Conservation (phyloP, 352 stramenopile species). For the Phytophthora europaea region DNA sequence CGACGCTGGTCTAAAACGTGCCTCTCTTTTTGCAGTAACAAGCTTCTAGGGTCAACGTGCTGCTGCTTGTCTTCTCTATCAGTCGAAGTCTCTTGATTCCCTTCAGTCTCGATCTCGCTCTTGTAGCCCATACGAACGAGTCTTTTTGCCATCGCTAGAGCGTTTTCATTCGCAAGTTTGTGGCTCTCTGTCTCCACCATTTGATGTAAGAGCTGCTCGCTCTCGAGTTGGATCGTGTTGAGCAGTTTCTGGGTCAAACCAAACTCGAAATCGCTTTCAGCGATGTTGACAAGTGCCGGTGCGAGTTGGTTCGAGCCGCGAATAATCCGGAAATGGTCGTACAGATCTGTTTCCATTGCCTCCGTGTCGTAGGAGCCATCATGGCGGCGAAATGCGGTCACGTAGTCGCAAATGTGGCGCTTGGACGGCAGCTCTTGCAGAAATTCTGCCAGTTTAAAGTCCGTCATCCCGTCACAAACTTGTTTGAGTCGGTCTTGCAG, state of each 20-base stretch:
- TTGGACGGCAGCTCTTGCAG: slow-evolving; percentile 94
- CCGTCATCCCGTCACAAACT: slow-evolving; percentile 84
- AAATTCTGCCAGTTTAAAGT: slow-evolving; percentile 89
- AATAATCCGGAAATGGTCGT: slow-evolving; percentile 86
- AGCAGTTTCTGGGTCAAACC: slow-evolving; percentile 57
- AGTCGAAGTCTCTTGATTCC: slow-evolving; percentile 12
- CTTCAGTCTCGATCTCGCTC: slow-evolving; percentile 14
- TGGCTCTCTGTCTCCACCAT: slow-evolving; percentile 52
- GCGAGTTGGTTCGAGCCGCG: slow-evolving; percentile 64
- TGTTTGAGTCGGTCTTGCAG: slow-evolving; percentile 66
- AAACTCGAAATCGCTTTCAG: slow-evolving; percentile 74
- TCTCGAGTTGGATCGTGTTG: slow-evolving; percentile 47
- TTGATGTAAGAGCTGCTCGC: slow-evolving; percentile 52
- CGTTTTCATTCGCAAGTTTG: slow-evolving; percentile 57
- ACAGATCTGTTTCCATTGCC: slow-evolving; percentile 66
- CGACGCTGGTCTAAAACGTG: slow-evolving; percentile 57
- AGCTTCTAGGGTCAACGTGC: slow-evolving; percentile 38
- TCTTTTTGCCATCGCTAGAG: slow-evolving; percentile 51
- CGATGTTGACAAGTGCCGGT: slow-evolving; percentile 63
- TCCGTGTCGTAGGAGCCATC: slow-evolving; percentile 67
- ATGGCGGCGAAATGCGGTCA: slow-evolving; percentile 53
- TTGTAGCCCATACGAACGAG: slow-evolving; percentile 79
- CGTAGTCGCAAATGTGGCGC: slow-evolving; percentile 90
- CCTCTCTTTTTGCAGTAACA: slow-evolving; percentile 67
- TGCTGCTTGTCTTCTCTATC: slow-evolving; percentile 24